Evolutionary conservation across 805 yeast genomes (phyloP), one percentile per base, ranked within the genome.

Genomic region (Saccharomycopsis babjevae): DNA sequence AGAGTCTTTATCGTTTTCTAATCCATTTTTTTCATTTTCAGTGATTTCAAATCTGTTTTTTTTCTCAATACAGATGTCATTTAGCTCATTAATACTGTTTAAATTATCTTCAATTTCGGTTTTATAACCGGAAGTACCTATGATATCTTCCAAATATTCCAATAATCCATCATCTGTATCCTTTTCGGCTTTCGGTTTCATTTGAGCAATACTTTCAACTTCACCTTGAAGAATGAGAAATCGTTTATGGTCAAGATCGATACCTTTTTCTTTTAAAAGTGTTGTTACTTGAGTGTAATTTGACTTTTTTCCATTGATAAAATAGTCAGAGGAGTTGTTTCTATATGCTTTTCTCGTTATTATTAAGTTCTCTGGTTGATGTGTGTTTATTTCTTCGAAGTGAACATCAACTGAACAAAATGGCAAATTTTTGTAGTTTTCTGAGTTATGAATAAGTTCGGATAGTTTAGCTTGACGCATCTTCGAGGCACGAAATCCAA

Each of bases 201-300:
- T 96, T 71, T 94, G 97, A 0, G 99, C 97, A 69, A 94, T 94
- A 66, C 92, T 86, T 74, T 94, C 99, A 52, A 94, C 99, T 71
- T 94, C 99, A 71, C 99, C 99, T 74, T 94, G 99, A 54, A 94
- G 76, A 69, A 94, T 96, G 67, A 94, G 78, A 68, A 94, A 94
- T 67, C 99, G 79, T 70, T 94, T 94, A 72, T 94, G 99, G 66
- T 92, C 96, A 64, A 94, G 77, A 72, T 94, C 99, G 62, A 94
- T 88, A 5, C 98, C 99, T 69, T 90, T 84, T 18, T 80, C 84
- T 66, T 84, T 85, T 57, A 94, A 76, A 39, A 89, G 74, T 0
- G 76, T 74, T 0, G 97, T 89, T 0, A 94, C 97, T 67, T 86
- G 88, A 0, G 88, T 81, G 68, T 88, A 94, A 38, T 79, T 80